phyloP scores from a whole-genome alignment of 805 yeast species.

The Debaryomyces hansenii region DNA sequence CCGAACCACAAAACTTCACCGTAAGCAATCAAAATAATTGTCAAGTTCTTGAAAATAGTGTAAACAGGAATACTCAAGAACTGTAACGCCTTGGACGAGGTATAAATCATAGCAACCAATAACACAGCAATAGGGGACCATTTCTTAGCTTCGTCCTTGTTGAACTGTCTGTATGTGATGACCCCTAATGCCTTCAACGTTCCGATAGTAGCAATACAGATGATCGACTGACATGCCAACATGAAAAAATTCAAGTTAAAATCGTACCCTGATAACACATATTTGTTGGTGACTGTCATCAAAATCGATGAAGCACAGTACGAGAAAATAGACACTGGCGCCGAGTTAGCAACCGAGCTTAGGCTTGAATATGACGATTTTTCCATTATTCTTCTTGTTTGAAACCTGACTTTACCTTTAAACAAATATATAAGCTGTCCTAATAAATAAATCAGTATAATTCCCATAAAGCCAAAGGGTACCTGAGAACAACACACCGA shows the following conservation, averaged over 20 bases:
- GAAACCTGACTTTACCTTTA: constrained; percentile 20
- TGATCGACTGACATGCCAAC: constrained; percentile 83
- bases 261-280: constrained; percentile 73
- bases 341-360: constrained; percentile 48
- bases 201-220: constrained; percentile 74
- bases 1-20: constrained; percentile 99
- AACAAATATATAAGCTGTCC: constrained; percentile 34
- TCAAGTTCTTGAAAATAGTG: constrained; percentile 96
- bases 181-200: constrained; percentile 71
- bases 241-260: constrained; percentile 84
- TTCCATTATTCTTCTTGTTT: constrained; percentile 25
- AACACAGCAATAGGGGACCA: constrained; percentile 94
- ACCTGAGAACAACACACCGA: constrained; percentile 4
- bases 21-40: constrained; percentile 94
- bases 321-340: constrained; percentile 68
- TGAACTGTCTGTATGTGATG: constrained; percentile 84
- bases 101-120: constrained; percentile 92
- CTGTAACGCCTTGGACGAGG: constrained; percentile 93
- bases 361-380: constrained; percentile 24
- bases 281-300: constrained; percentile 97
- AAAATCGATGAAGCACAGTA: constrained; percentile 94
- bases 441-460: constrained; percentile 38
- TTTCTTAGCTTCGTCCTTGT: constrained; percentile 84
- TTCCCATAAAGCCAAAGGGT: constrained; percentile 31
- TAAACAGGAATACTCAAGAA: constrained; percentile 91